A percentile compares a stretch with the other conserved stretches of the same genome.
phyloP scores from a whole-genome alignment of 805 yeast genomes.

The Ogataea populi-albae region DNA sequence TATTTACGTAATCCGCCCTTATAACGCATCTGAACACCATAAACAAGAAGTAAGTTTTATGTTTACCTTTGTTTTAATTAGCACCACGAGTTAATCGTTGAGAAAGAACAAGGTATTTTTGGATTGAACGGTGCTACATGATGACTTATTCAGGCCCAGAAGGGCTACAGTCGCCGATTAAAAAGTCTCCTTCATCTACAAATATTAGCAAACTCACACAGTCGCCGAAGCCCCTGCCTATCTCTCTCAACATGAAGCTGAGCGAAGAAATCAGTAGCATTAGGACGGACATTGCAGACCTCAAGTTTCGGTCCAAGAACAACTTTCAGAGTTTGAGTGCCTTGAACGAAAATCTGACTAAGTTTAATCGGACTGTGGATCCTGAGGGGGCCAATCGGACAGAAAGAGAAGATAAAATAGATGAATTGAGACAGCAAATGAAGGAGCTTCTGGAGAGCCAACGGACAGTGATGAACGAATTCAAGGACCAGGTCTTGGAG shows the following conservation, averaged over 20 bases:
- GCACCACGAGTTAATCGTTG: too few species aligned
- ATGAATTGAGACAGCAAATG: slow-evolving; percentile 2
- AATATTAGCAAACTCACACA: slow-evolving; percentile 19
- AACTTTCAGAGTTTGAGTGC: slow-evolving; percentile 18
- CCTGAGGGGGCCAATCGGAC: slow-evolving; percentile 1
- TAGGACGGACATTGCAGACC: slow-evolving; percentile 15
- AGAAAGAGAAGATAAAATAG: slow-evolving; percentile 1
- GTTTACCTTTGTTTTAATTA: too few species aligned
- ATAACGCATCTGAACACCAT: too few species aligned
- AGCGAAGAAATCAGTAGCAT: slow-evolving; percentile 21
- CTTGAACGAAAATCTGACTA: slow-evolving; percentile 21
- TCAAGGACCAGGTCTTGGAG: too few species aligned
- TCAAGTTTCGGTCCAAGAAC: slow-evolving; percentile 21
- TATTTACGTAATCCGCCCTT: too few species aligned
- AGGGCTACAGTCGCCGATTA: slow-evolving; percentile 18
- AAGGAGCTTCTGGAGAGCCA: too few species aligned
- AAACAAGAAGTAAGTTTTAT: too few species aligned
- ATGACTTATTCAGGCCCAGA: too few species aligned
- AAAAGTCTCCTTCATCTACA: slow-evolving; percentile 21
- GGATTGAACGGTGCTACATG: too few species aligned
- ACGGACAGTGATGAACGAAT: too few species aligned
- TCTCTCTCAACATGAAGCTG: slow-evolving; percentile 20
- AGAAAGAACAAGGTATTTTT: too few species aligned
- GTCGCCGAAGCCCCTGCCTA: slow-evolving; percentile 23
- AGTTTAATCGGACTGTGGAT: slow-evolving; percentile 15